Percentiles rank a stretch among this genome's conserved stretches.
These are phyloP conservation scores for Secale cereale DNA, from an alignment of 176 grass and related monocot genomes.

Conservation along the genomic window DNA sequence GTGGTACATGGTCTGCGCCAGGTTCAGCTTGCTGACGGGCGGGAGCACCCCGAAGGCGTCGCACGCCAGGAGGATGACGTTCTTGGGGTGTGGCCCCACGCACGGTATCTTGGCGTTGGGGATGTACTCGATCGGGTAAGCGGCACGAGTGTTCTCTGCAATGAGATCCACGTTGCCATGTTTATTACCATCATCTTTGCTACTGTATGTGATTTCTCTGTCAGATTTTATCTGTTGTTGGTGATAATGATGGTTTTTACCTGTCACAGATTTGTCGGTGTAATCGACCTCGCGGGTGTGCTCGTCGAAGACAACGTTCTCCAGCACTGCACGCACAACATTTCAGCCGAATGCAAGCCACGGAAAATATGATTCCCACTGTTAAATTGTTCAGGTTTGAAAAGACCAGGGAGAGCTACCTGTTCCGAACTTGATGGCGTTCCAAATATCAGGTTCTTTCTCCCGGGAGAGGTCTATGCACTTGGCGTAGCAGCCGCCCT, in stretches of 20 bases:
- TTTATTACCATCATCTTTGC: background rate
- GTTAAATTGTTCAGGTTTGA: background rate
- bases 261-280: constrained; percentile 91
- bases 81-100: constrained; percentile 91
- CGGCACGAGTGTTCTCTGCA: constrained; percentile 91
- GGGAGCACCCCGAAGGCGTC: constrained; percentile 96
- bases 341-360: background rate
- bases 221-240: no score
- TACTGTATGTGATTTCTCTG: no score
- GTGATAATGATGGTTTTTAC: constrained; percentile 11
- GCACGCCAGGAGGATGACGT: constrained; percentile 94
- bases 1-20: constrained; percentile 98
- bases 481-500: constrained; percentile 97
- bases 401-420: constrained; percentile 31
- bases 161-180: background rate
- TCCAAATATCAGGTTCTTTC: constrained; percentile 99
- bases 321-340: constrained; percentile 55
- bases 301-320: constrained; percentile 97
- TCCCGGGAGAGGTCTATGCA: constrained; percentile 79
- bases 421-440: constrained; percentile 98
- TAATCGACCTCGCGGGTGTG: constrained; percentile 92
- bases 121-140: constrained; percentile 97
- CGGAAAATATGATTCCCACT: background rate
- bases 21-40: constrained; percentile 91
- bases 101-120: constrained; percentile 91